A percentile compares a stretch with the other conserved stretches of the same genome.
phyloP scores from a whole-genome alignment of 2,329 filamentous ascomycete species.

The Fusarium lateritium region DNA sequence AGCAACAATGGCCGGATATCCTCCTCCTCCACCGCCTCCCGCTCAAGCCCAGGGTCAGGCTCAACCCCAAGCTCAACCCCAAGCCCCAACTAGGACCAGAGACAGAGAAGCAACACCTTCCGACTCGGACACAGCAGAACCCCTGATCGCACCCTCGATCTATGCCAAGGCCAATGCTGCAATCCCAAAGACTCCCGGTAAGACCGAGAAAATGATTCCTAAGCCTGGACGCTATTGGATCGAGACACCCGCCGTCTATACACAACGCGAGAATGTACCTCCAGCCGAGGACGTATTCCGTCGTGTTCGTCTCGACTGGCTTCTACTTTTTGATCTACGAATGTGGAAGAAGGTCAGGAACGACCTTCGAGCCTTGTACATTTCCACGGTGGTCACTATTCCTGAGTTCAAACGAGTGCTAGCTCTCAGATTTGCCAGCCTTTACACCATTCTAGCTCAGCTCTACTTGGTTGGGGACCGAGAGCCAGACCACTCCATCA shows the following conservation, averaged over 20 bases:
- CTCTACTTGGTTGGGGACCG: constrained; percentile 95
- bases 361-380: constrained; percentile 92
- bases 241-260: constrained; percentile 81
- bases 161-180: constrained; percentile 77
- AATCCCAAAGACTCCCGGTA: constrained; percentile 86
- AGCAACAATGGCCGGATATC: constrained; percentile 82
- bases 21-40: constrained; percentile 75
- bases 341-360: constrained; percentile 98
- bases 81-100: constrained; percentile 59
- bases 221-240: constrained; percentile 87
- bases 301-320: constrained; percentile 90
- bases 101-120: constrained; percentile 77
- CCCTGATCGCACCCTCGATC: constrained; percentile 72
- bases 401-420: constrained; percentile 96
- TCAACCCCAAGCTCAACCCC: constrained; percentile 61
- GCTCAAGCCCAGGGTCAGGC: constrained; percentile 59
- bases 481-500: constrained; percentile 98
- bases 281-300: constrained; percentile 90
- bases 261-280: constrained; percentile 72
- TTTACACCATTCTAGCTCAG: constrained; percentile 95
- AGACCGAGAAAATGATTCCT: constrained; percentile 63
- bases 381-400: constrained; percentile 95
- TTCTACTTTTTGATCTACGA: constrained; percentile 93
- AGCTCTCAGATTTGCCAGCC: constrained; percentile 91
- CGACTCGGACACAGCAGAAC: constrained; percentile 78